Percentiles rank a stretch among this genome's conserved stretches.
These are phyloP conservation scores for Laburnicola sp. DNA, from an alignment of 2,329 filamentous ascomycete genomes.

Conservation along the genomic window DNA sequence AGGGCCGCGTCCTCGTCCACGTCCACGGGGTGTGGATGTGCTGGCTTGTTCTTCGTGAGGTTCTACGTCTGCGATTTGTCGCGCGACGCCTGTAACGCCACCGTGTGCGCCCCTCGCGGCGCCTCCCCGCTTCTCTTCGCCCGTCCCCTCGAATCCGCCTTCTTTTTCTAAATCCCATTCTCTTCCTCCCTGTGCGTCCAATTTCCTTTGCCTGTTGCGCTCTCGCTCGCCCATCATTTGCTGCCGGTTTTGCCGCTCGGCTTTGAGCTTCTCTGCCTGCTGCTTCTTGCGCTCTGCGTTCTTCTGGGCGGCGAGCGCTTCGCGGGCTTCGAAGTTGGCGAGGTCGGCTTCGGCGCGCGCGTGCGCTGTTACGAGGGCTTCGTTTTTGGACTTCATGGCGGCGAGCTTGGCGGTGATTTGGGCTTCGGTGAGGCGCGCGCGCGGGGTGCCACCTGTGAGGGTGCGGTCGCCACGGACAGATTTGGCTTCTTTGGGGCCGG, in stretches of 20 bases:
- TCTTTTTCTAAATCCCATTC: conserved; percentile 68
- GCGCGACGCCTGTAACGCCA: conserved; percentile 40
- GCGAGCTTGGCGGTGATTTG: conserved; percentile 65
- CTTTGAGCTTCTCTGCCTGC: conserved; percentile 43
- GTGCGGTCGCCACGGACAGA: conserved; percentile 41
- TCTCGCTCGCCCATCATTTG: conserved; percentile 66
- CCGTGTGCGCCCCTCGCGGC: conserved; percentile 57
- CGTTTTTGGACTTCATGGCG: conserved; percentile 64
- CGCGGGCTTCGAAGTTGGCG: conserved; percentile 65
- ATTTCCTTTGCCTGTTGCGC: conserved; percentile 61
- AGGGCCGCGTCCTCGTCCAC: conserved; percentile 32
- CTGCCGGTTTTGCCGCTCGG: conserved; percentile 56
- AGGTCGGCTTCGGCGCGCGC: conserved; percentile 69
- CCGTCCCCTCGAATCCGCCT: conserved; percentile 54
- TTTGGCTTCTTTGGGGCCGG: conserved; percentile 27
- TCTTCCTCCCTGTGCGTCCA: conserved; percentile 60
- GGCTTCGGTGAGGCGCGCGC: conserved; percentile 60
- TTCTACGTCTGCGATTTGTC: conserved; percentile 2
- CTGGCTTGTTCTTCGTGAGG: conserved; percentile 20
- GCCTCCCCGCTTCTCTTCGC: conserved; percentile 47
- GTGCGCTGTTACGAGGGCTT: conserved; percentile 62
- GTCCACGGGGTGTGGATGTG: conserved; percentile 9
- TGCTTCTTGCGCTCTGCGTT: conserved; percentile 46
- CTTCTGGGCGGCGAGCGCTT: conserved; percentile 60
- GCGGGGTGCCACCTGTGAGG: conserved; percentile 37